Percentiles rank a stretch among this genome's conserved stretches.
phyloP scores from a whole-genome alignment of 2,329 filamentous ascomycete species.

The Mycogone perniciosa region DNA sequence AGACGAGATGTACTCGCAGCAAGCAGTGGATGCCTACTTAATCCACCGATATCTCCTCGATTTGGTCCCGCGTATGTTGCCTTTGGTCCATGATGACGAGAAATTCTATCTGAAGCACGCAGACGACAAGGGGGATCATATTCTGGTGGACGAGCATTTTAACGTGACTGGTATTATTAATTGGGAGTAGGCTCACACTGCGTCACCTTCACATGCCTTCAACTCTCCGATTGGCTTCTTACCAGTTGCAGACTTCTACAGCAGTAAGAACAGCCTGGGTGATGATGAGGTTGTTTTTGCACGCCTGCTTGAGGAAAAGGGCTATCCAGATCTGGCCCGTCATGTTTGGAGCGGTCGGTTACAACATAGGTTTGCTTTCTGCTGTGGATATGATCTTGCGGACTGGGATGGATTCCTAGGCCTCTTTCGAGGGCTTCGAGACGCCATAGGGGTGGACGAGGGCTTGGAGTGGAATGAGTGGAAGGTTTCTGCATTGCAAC shows the following conservation, averaged over 20 bases:
- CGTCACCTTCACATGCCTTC: slow-evolving; percentile 32
- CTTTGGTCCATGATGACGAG: slow-evolving; percentile 18
- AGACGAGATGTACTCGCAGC: slow-evolving; percentile 30
- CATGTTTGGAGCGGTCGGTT: slow-evolving; percentile 32
- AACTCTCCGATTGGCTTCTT: slow-evolving; percentile 36
- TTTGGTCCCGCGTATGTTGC: slow-evolving; percentile 21
- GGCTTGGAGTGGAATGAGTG: slow-evolving; percentile 33
- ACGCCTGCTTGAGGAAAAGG: slow-evolving; percentile 25
- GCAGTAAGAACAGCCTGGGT: slow-evolving; percentile 27
- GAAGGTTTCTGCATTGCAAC: slow-evolving; percentile 29
- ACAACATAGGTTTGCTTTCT: slow-evolving; percentile 35
- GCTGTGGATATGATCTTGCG: slow-evolving; percentile 34
- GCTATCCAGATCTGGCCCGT: slow-evolving; percentile 28
- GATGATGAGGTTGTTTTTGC: slow-evolving; percentile 35
- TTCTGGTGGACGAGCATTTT: slow-evolving; percentile 39
- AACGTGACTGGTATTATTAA: slow-evolving; percentile 45
- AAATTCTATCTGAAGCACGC: slow-evolving; percentile 37
- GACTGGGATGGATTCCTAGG: slow-evolving; percentile 38
- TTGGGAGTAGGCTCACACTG: slow-evolving; percentile 34
- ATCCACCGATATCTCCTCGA: slow-evolving; percentile 38
- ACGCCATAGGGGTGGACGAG: slow-evolving; percentile 26
- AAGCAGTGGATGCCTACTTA: slow-evolving; percentile 31
- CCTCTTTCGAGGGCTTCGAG: slow-evolving; percentile 34
- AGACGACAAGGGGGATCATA: slow-evolving; percentile 42
- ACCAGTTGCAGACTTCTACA: slow-evolving; percentile 36